These are phyloP conservation scores for Suillus luteus DNA, from an alignment of 768 basidiomycete genomes.

Conservation along the genomic window DNA sequence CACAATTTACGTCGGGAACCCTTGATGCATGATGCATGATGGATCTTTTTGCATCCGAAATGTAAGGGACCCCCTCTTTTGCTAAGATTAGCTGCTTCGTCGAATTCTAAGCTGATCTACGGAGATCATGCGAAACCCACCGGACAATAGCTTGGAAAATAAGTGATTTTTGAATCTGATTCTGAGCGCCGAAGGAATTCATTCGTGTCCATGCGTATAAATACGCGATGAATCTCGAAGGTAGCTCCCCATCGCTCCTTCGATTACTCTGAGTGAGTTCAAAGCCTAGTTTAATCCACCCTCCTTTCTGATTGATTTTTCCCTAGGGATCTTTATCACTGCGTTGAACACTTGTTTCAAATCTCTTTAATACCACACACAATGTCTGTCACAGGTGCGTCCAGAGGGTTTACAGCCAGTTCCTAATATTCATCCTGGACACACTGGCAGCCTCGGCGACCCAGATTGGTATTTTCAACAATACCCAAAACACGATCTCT, in stretches of 20 bases:
- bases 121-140: not conserved
- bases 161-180: not conserved
- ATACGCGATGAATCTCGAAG: not conserved
- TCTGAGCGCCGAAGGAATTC: not conserved
- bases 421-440: not conserved
- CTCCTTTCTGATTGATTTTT: slow-evolving; percentile 1
- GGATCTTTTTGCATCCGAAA: not conserved
- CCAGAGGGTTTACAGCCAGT: not conserved
- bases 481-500: not conserved
- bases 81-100: not conserved
- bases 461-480: not conserved
- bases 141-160: not conserved
- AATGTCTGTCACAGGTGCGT: not conserved
- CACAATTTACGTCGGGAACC: not conserved
- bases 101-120: not conserved
- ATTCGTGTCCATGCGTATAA: not conserved
- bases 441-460: not conserved
- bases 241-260: not conserved
- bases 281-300: not conserved
- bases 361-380: not conserved
- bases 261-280: not conserved
- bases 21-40: not conserved
- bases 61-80: not conserved
- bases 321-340: not conserved
- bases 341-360: not conserved